Percentiles rank a stretch among this genome's conserved stretches.
phyloP scores from a whole-genome alignment of 495 filamentous ascomycete genomes.

The Talaromyces ruber region DNA sequence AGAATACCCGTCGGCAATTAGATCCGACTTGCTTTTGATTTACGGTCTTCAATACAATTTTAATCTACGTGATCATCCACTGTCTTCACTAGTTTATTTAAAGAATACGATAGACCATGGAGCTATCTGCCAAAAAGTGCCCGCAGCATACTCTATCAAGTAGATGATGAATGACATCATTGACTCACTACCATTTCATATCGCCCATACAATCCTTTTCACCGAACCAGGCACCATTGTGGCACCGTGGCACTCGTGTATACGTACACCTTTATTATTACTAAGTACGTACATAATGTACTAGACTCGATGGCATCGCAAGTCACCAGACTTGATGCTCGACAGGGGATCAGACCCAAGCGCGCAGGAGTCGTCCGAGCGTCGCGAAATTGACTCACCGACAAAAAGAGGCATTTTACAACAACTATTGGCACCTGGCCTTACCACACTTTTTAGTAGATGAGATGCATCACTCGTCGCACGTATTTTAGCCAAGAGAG shows the following conservation, averaged over 20 bases:
- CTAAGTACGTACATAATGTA: no score
- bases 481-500: neutral
- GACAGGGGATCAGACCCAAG: neutral
- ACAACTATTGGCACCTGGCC: no score
- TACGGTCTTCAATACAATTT: neutral
- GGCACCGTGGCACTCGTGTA: neutral
- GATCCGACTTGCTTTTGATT: neutral
- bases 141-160: neutral
- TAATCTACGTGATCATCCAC: neutral
- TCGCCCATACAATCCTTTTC: neutral
- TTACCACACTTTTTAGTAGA: neutral
- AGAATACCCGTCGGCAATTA: constrained; percentile 1
- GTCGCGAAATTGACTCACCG: neutral
- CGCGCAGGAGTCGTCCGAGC: neutral
- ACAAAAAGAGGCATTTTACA: neutral
- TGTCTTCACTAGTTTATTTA: neutral
- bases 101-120: neutral
- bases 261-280: neutral
- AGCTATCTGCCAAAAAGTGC: neutral
- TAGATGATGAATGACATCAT: neutral
- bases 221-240: neutral
- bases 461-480: neutral
- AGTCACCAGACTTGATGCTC: neutral
- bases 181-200: neutral
- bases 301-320: neutral